These are phyloP conservation scores for Tulasnella sp. DNA, from an alignment of 768 basidiomycete species.

Conservation along the genomic window DNA sequence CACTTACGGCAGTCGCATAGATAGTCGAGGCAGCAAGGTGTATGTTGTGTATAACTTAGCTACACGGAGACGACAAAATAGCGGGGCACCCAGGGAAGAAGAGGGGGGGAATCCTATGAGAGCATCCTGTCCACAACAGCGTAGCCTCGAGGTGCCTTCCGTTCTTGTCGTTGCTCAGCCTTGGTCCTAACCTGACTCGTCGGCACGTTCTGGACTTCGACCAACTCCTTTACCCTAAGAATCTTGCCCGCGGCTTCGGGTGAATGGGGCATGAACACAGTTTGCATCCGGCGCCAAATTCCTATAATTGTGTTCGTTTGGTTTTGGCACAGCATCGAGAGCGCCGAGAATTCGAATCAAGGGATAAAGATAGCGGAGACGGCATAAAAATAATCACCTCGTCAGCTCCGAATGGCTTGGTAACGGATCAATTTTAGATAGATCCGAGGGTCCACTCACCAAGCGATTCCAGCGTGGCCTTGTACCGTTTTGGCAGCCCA, in stretches of 20 bases:
- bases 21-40: background rate
- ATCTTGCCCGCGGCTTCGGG: slow-evolving; percentile 82
- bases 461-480: slow-evolving; percentile 73
- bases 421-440: background rate
- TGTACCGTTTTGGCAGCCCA: slow-evolving; percentile 65
- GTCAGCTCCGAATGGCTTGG: background rate
- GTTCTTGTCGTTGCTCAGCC: slow-evolving; percentile 59
- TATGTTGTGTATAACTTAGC: slow-evolving; percentile 4
- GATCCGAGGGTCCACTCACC: slow-evolving; percentile 40
- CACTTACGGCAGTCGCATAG: background rate
- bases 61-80: background rate
- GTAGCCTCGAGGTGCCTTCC: slow-evolving; percentile 67
- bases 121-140: slow-evolving; percentile 40
- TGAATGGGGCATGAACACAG: slow-evolving; percentile 71
- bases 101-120: background rate
- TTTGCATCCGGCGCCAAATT: slow-evolving; percentile 75
- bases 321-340: slow-evolving; percentile 9
- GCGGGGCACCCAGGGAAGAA: background rate
- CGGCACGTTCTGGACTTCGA: slow-evolving; percentile 82
- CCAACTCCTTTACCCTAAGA: slow-evolving; percentile 80
- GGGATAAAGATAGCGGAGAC: background rate
- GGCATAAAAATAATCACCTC: background rate
- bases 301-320: background rate
- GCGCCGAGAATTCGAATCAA: background rate
- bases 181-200: slow-evolving; percentile 62